phyloP scores from a whole-genome alignment of 192 early-diverging fungal species.

The Jimgerdemannia flammicorona region DNA sequence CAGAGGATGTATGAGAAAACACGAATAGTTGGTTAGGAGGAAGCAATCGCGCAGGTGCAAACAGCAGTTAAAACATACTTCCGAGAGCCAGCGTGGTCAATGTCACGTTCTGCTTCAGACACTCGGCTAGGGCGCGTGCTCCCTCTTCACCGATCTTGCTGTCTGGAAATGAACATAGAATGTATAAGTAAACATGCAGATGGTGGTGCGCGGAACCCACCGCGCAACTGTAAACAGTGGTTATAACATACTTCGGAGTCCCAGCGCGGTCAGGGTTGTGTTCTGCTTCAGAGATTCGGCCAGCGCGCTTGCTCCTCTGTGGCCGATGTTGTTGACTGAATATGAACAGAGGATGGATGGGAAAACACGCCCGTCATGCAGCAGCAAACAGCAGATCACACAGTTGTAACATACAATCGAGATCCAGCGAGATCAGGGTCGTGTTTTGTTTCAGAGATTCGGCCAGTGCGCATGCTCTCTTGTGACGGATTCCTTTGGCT shows the following conservation, averaged over 20 bases:
- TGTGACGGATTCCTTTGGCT: background rate
- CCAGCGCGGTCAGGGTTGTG: background rate
- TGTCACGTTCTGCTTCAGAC: background rate
- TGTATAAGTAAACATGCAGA: background rate
- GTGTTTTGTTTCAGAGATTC: background rate
- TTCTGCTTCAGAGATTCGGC: background rate
- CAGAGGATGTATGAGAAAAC: background rate
- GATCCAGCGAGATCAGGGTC: background rate
- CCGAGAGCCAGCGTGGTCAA: background rate
- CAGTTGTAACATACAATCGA: background rate
- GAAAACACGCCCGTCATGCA: background rate
- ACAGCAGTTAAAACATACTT: background rate
- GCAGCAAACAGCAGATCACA: background rate
- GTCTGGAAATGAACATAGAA: background rate
- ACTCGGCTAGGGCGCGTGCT: background rate
- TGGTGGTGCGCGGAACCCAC: background rate
- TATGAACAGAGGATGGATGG: background rate
- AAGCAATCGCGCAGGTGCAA: background rate
- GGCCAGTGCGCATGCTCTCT: background rate
- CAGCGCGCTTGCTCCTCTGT: background rate
- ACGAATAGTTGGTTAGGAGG: background rate
- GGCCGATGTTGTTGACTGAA: background rate
- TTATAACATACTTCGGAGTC: background rate
- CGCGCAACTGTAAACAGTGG: background rate
- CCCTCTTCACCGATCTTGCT: background rate